These are phyloP conservation scores for Acephala macrosclerotiorum DNA, from an alignment of 2,329 filamentous ascomycete species.

Conservation along the genomic window DNA sequence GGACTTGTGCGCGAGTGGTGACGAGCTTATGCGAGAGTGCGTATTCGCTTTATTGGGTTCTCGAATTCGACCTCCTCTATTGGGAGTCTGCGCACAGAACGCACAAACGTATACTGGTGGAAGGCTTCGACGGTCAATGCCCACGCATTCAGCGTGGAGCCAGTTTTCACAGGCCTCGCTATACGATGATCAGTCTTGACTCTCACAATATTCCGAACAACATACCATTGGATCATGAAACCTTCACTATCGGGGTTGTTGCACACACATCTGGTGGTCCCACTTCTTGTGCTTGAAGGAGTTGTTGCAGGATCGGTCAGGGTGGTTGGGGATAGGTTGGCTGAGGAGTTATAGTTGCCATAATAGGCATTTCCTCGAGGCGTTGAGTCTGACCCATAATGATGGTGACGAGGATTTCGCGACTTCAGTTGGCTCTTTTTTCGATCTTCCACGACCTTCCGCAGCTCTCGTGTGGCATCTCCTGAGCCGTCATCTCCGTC, in stretches of 20 bases:
- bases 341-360: constrained; percentile 35
- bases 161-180: constrained; percentile 72
- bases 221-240: constrained; percentile 71
- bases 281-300: constrained; percentile 48
- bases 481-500: constrained; percentile 56
- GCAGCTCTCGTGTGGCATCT: constrained; percentile 66
- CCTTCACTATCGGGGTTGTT: constrained; percentile 51
- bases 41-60: constrained; percentile 41
- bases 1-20: constrained; percentile 52
- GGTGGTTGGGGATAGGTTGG: constrained; percentile 59
- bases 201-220: constrained; percentile 20
- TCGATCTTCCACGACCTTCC: constrained; percentile 54
- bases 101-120: constrained; percentile 69
- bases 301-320: constrained; percentile 57
- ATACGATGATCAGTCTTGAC: constrained; percentile 31
- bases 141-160: constrained; percentile 69
- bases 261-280: constrained; percentile 63
- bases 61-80: constrained; percentile 56
- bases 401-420: constrained; percentile 35
- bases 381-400: constrained; percentile 30
- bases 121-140: constrained; percentile 61
- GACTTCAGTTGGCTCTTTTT: constrained; percentile 36
- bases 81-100: constrained; percentile 68
- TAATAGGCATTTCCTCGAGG: constrained; percentile 34
- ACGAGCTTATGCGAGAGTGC: constrained; percentile 40